Evolutionary conservation across 2,329 filamentous ascomycete species (phyloP), one percentile per base, ranked within the genome.

Genomic region (Fusarium clavum): DNA sequence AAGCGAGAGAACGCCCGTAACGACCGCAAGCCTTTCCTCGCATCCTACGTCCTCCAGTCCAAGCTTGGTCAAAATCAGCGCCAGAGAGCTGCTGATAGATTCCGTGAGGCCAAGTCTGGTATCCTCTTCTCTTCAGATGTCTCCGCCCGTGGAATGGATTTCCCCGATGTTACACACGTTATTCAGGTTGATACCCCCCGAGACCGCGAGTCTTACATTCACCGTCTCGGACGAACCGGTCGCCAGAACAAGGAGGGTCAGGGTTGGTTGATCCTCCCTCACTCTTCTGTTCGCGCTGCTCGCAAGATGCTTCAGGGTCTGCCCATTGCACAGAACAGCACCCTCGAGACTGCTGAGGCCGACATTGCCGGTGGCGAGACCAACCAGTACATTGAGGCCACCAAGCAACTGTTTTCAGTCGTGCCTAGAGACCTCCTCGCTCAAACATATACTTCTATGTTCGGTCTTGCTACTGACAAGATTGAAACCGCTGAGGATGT

Each of bases 131-230:
- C 92, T 3, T 93, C 92, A 4, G 92, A 95, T 78, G 92, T 95
- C 32, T 92, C 92, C 8, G 92, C 92, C 14, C 86, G 92, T 79
- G 92, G 92, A 71, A 94, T 95, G 90, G 92, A 95, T 77, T 94
- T 94, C 81, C 92, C 92, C 29, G 84, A 89, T 56, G 92, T 94
- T 24, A 92, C 90, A n/a, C 91, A 94, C 75, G 92, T 94, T 66
- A 90, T 94, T 62, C 92, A 94, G 75, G 76, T 93, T 18, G 90
- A 92, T 67, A 75, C 87, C 7, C 90, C 92, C 3, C 81, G 84
- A 7, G 86, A 88, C 66, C 85, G 89, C 29, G 91, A 93, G 76
- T 88, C 90, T 40, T 94, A 94, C 76, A 91, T 94, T 63, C 92
- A 94, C 79, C 89, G 92, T 62, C 83, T 94, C 44, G 92, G 92